These are phyloP conservation scores for Boletus eberwhitei DNA, from an alignment of 768 basidiomycete genomes.

Conservation along the genomic window DNA sequence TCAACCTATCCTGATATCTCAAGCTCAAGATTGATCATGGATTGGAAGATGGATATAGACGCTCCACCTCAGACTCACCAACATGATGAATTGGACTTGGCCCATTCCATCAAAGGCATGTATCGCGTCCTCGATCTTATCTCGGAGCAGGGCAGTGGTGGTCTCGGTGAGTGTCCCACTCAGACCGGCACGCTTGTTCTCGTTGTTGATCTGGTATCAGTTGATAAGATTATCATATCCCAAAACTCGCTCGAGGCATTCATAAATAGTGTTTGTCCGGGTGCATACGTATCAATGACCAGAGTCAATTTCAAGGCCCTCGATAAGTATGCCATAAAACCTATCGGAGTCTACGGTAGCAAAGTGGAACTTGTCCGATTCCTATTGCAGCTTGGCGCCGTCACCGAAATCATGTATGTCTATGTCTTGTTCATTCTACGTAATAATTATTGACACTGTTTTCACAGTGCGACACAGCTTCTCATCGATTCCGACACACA, in stretches of 20 bases:
- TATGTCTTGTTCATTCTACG: constrained; percentile 22
- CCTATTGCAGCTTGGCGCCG: constrained; percentile 33
- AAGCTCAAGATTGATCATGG: neutral
- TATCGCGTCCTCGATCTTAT: constrained; percentile 54
- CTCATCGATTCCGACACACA: constrained; percentile 10
- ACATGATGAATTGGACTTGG: constrained; percentile 20
- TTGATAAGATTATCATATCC: constrained; percentile 61
- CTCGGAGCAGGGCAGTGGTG: constrained; percentile 47
- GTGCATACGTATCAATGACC: constrained; percentile 51
- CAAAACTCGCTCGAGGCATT: constrained; percentile 48
- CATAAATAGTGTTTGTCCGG: constrained; percentile 46
- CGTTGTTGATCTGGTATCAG: constrained; percentile 27
- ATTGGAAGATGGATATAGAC: constrained; percentile 21
- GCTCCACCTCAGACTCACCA: neutral
- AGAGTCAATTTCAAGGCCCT: constrained; percentile 54
- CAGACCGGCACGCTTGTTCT: neutral
- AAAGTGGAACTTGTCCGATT: constrained; percentile 48
- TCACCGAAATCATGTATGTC: constrained; percentile 42
- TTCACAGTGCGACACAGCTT: constrained; percentile 13
- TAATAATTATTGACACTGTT: neutral
- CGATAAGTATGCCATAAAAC: constrained; percentile 44
- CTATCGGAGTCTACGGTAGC: constrained; percentile 57
- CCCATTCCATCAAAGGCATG: constrained; percentile 39
- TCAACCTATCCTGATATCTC: neutral
- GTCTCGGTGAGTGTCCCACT: constrained; percentile 39